phyloP scores from a whole-genome alignment of 306 rosid genomes.

The Prunus dulcis region DNA sequence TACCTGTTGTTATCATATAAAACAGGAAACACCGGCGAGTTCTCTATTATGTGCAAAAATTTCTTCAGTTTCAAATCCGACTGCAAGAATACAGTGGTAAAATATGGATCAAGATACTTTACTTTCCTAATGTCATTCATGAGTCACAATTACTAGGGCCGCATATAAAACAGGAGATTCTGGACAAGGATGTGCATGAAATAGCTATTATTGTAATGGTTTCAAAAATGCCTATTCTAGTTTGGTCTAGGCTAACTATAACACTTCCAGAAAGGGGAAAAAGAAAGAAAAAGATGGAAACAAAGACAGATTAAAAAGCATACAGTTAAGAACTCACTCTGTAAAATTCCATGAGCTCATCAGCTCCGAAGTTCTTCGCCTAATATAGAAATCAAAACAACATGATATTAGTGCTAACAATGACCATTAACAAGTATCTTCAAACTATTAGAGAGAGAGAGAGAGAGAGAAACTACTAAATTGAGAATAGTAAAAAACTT shows the following conservation, averaged over 20 bases:
- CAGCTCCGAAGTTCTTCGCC: constrained; percentile 80
- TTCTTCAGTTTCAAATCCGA: constrained; percentile 95
- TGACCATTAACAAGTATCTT: not conserved
- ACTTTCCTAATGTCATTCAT: constrained; percentile 1
- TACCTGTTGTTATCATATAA: constrained; percentile 76
- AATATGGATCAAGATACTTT: constrained; percentile 27
- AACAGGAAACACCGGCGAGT: constrained; percentile 74
- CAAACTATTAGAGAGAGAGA: not conserved
- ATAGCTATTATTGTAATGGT: not conserved
- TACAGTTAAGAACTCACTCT: constrained; percentile 56
- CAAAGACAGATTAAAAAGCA: not conserved
- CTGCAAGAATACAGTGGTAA: constrained; percentile 40
- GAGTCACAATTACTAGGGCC: not conserved
- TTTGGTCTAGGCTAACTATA: not conserved
- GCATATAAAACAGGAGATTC: not conserved
- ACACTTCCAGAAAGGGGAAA: not conserved
- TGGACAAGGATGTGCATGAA: not conserved
- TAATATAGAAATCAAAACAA: constrained; percentile 19
- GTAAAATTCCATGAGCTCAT: constrained; percentile 89
- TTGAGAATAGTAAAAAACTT: not conserved
- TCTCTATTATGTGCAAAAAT: constrained; percentile 89
- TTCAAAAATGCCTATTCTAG: not conserved
- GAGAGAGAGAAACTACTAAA: not conserved
- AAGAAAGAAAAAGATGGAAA: not conserved
- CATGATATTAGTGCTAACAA: constrained; percentile 14